phyloP scores from a whole-genome alignment of 2,329 filamentous ascomycete species.

The Penicillium concentricum region DNA sequence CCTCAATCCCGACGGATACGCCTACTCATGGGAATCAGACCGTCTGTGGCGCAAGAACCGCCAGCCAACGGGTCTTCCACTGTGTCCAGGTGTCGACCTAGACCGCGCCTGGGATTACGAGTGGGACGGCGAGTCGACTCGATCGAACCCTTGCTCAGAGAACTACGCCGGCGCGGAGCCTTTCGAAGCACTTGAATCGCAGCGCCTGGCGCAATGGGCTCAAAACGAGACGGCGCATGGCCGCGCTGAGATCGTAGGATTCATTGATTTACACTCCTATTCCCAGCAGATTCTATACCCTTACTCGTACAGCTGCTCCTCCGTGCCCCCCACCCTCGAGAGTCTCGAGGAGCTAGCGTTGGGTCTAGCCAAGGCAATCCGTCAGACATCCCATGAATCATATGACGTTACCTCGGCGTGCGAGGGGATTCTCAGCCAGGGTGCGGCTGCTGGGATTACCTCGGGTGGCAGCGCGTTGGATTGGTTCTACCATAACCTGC shows the following conservation, averaged over 20 bases:
- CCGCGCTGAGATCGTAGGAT: conserved; percentile 74
- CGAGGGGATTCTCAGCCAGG: conserved; percentile 64
- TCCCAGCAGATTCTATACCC: conserved; percentile 93
- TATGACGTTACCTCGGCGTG: conserved; percentile 83
- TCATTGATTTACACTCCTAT: conserved; percentile 90
- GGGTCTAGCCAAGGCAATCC: conserved; percentile 84
- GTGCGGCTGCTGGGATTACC: conserved; percentile 57
- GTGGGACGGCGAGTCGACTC: conserved; percentile 69
- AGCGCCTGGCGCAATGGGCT: conserved; percentile 76
- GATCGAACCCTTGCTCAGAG: conserved; percentile 83
- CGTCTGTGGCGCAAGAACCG: conserved; percentile 91
- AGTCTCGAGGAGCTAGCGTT: conserved; percentile 87
- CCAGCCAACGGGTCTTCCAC: conserved; percentile 75
- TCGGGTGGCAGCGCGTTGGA: conserved; percentile 86
- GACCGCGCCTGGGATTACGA: conserved; percentile 83
- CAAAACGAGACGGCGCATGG: conserved; percentile 70
- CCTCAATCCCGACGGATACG: conserved; percentile 89
- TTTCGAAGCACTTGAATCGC: conserved; percentile 80
- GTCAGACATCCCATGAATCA: conserved; percentile 70
- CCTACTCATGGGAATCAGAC: conserved; percentile 89
- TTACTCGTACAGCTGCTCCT: conserved; percentile 79
- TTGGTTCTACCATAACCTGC: conserved; percentile 89
- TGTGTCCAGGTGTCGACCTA: conserved; percentile 85
- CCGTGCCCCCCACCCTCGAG: conserved; percentile 79
- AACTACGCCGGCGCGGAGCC: conserved; percentile 80